Evolutionary conservation across 805 yeast genomes (phyloP).

Genomic region (Candida succiphila): DNA sequence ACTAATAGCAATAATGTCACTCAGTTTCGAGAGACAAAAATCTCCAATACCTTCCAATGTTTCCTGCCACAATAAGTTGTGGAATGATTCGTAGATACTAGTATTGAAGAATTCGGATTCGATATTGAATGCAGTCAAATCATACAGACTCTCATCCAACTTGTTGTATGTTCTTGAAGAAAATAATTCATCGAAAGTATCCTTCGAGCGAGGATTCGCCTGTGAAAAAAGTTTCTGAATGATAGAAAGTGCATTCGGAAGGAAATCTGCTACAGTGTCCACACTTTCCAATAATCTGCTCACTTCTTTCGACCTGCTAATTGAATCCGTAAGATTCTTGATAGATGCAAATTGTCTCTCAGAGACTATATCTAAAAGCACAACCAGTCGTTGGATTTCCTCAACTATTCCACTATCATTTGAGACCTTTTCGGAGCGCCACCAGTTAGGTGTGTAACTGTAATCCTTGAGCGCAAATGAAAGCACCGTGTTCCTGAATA

Average conservation of each 20-base stretch:
- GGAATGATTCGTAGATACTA: slow-evolving; percentile 24
- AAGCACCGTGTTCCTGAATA: slow-evolving; percentile 21
- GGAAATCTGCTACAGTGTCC: slow-evolving; percentile 19
- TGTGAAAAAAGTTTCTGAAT: slow-evolving; percentile 12
- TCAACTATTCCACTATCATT: slow-evolving; percentile 18
- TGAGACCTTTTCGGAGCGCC: slow-evolving; percentile 20
- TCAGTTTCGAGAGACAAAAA: slow-evolving; percentile 13
- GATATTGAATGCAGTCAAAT: slow-evolving; percentile 19
- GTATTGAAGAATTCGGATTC: slow-evolving; percentile 20
- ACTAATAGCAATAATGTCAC: slow-evolving; percentile 25
- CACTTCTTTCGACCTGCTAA: slow-evolving; percentile 13
- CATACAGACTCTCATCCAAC: slow-evolving; percentile 3
- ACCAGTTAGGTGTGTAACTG: slow-evolving; percentile 30
- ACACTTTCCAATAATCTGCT: slow-evolving; percentile 11
- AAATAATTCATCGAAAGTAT: slow-evolving; percentile 9
- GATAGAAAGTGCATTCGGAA: slow-evolving; percentile 11
- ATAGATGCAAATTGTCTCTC: slow-evolving; percentile 29
- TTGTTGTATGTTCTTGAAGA: slow-evolving; percentile 4
- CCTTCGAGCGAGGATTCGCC: slow-evolving; percentile 5
- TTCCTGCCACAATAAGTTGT: slow-evolving; percentile 21
- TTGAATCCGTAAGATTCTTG: slow-evolving; percentile 18
- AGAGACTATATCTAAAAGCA: slow-evolving; percentile 25
- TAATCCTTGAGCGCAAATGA: slow-evolving; percentile 21
- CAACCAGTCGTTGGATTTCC: slow-evolving; percentile 29
- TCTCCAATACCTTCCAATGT: slow-evolving; percentile 13